These are phyloP conservation scores for Acanthamoeba healyi DNA, from an alignment of 208 protist genomes.

Conservation along the genomic window DNA sequence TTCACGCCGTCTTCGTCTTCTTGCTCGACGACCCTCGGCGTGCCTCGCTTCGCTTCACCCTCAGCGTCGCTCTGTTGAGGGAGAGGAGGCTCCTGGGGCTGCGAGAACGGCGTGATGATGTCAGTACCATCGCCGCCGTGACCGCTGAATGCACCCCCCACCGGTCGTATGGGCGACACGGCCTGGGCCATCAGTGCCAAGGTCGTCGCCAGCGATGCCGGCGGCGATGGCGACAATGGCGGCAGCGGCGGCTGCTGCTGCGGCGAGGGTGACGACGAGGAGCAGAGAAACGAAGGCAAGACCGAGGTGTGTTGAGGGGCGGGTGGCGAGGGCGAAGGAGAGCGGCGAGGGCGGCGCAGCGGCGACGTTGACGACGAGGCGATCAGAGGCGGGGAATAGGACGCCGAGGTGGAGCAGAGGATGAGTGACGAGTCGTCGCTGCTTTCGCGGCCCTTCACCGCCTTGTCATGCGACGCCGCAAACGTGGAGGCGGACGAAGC, in stretches of 20 bases:
- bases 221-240: neutral
- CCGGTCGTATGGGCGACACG: neutral
- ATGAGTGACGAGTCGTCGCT: neutral
- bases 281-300: too few species aligned
- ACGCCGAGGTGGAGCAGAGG: conserved; percentile 6
- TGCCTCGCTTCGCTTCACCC: too few species aligned
- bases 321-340: too few species aligned
- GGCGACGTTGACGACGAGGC: neutral
- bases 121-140: neutral
- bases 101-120: neutral
- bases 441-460: neutral
- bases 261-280: too few species aligned
- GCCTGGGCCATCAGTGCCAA: neutral
- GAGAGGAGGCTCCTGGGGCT: neutral
- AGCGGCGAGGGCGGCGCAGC: too few species aligned
- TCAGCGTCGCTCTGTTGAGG: too few species aligned
- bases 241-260: too few species aligned
- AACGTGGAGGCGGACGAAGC: neutral
- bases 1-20: too few species aligned
- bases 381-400: neutral
- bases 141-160: neutral
- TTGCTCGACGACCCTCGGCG: too few species aligned
- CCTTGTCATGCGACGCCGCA: neutral
- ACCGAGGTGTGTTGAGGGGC: too few species aligned
- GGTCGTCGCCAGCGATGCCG: neutral